Conservation (phyloP, 163 green algal genomes). For the Coccomyxa subellipsoidea region DNA sequence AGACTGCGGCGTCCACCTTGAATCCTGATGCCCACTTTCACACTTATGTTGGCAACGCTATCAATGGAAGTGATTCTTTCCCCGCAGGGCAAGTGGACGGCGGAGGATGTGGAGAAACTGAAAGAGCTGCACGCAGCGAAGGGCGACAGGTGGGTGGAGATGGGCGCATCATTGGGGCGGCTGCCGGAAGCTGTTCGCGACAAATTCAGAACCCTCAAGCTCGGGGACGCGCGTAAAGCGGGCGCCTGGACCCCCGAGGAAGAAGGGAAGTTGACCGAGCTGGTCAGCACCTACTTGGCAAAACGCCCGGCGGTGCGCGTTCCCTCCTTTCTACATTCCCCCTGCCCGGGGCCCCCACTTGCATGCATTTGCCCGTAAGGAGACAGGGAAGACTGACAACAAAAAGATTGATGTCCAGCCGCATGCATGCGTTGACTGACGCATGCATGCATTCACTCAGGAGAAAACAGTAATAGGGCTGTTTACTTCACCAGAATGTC, state of each 20-base stretch:
- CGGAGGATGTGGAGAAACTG: slow-evolving; percentile 54
- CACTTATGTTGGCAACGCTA: neutral
- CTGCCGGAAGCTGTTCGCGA: slow-evolving; percentile 47
- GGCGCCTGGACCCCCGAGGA: slow-evolving; percentile 56
- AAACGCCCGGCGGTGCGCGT: neutral
- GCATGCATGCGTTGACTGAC: no score
- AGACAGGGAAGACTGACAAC: no score
- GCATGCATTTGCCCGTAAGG: no score
- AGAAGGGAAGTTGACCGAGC: slow-evolving; percentile 30
- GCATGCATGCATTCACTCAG: no score
- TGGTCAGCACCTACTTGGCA: neutral
- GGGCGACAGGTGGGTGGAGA: slow-evolving; percentile 58
- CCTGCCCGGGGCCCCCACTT: no score
- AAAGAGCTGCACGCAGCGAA: slow-evolving; percentile 40
- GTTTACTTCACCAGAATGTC: no score
- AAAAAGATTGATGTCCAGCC: no score
- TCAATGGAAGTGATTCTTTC: neutral
- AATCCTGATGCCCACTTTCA: neutral
- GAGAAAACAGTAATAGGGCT: no score
- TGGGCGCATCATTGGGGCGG: slow-evolving; percentile 50
- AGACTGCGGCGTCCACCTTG: no score
- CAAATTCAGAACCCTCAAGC: slow-evolving; percentile 42
- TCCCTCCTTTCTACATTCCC: no score
- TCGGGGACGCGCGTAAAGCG: slow-evolving; percentile 24
- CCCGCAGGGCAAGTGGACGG: slow-evolving; percentile 47